Percentiles rank a stretch among this genome's conserved stretches.
These are phyloP conservation scores for Aspergillus panamensis DNA, from an alignment of 495 filamentous ascomycete species.

Conservation along the genomic window DNA sequence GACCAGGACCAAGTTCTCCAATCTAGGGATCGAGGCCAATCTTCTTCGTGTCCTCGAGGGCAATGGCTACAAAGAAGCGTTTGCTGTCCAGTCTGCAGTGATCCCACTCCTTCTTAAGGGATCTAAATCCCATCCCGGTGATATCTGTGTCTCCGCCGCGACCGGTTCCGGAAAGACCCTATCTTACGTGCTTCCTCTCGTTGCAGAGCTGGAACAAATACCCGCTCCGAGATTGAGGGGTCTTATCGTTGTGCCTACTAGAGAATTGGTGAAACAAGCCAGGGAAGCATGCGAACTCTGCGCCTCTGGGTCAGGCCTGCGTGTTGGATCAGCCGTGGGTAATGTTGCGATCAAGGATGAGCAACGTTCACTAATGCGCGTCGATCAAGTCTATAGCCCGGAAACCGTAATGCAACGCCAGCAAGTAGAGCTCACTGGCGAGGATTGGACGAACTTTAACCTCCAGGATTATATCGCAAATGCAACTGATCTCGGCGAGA, in stretches of 20 bases:
- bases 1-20: slow-evolving; percentile 56
- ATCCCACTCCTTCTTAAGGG: slow-evolving; percentile 72
- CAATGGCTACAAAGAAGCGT: slow-evolving; percentile 68
- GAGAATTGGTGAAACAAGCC: slow-evolving; percentile 85
- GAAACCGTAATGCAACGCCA: slow-evolving; percentile 46
- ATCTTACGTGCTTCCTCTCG: slow-evolving; percentile 81
- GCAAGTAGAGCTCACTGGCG: slow-evolving; percentile 34
- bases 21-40: slow-evolving; percentile 54
- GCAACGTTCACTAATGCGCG: slow-evolving; percentile 60
- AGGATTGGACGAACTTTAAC: slow-evolving; percentile 48
- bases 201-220: slow-evolving; percentile 63
- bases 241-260: slow-evolving; percentile 80
- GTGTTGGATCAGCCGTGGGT: slow-evolving; percentile 78
- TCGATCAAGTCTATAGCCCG: slow-evolving; percentile 59
- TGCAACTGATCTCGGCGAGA: slow-evolving; percentile 38
- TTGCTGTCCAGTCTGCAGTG: slow-evolving; percentile 79
- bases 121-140: slow-evolving; percentile 54
- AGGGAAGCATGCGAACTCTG: slow-evolving; percentile 67
- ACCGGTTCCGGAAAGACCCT: slow-evolving; percentile 95
- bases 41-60: slow-evolving; percentile 58
- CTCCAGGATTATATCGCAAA: slow-evolving; percentile 42
- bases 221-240: slow-evolving; percentile 62
- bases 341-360: slow-evolving; percentile 73
- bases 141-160: slow-evolving; percentile 81
- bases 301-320: slow-evolving; percentile 59